Evolutionary conservation across 768 basidiomycete species (phyloP).

Genomic region (Rhodotorula diobovata): DNA sequence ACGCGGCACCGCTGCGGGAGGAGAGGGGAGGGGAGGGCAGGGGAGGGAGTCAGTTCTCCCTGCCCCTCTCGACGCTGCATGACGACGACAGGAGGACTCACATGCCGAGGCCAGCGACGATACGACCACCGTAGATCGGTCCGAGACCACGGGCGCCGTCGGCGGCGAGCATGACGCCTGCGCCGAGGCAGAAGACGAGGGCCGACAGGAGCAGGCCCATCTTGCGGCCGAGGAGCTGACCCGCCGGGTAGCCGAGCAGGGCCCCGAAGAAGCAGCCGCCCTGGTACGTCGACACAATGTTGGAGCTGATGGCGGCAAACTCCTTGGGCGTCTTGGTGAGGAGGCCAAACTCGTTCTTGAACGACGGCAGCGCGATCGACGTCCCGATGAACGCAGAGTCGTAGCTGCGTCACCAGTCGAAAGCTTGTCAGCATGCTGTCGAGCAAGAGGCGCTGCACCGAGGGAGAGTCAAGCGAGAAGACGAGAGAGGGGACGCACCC

Average conservation of each 20-base stretch:
- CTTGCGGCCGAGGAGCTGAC: conserved; percentile 58
- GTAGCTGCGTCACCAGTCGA: conserved; percentile 41
- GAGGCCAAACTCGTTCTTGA: conserved; percentile 53
- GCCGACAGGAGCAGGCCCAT: conserved; percentile 54
- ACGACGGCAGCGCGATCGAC: conserved; percentile 49
- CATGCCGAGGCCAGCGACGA: conserved; percentile 51
- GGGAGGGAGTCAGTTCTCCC: too few species aligned
- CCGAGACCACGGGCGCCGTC: conserved; percentile 38
- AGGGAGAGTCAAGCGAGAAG: conserved; percentile 29
- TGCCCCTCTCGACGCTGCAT: too few species aligned
- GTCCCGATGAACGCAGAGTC: conserved; percentile 52
- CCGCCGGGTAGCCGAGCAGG: conserved; percentile 56
- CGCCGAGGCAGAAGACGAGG: conserved; percentile 60
- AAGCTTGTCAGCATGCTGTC: not conserved
- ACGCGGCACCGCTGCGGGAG: conserved; percentile 38
- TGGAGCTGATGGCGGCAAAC: conserved; percentile 51
- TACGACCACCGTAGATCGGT: conserved; percentile 53
- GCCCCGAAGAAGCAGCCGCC: conserved; percentile 75
- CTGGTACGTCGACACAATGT: conserved; percentile 49
- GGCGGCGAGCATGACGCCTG: conserved; percentile 48
- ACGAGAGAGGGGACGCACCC: conserved; percentile 28
- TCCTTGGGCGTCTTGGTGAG: conserved; percentile 45
- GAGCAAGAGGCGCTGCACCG: conserved; percentile 41
- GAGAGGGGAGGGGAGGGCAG: too few species aligned
- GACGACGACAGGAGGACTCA: too few species aligned